phyloP scores from a whole-genome alignment of 495 filamentous ascomycete genomes.

The Chaetomium cochliodes region DNA sequence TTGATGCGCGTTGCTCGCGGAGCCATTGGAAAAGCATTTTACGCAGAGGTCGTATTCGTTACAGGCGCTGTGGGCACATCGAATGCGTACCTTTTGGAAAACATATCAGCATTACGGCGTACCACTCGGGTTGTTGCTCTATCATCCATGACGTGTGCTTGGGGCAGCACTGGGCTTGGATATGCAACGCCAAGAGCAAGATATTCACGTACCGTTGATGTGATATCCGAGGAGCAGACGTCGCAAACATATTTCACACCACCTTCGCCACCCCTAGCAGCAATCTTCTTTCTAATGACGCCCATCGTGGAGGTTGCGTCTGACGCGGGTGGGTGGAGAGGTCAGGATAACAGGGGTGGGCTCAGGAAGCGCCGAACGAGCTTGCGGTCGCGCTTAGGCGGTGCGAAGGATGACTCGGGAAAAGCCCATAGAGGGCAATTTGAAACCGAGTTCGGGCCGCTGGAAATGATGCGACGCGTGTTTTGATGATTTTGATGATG shows the following conservation, averaged over 20 bases:
- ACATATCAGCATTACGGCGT: slow-evolving; percentile 20
- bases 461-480: slow-evolving; percentile 21
- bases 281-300: slow-evolving; percentile 94
- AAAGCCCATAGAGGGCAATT: slow-evolving; percentile 14
- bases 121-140: slow-evolving; percentile 22
- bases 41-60: slow-evolving; percentile 97
- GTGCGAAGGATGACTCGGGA: slow-evolving; percentile 21
- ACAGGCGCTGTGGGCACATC: slow-evolving; percentile 79
- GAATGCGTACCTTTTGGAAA: slow-evolving; percentile 75
- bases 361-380: not conserved
- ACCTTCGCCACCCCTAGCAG: slow-evolving; percentile 81
- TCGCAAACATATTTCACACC: slow-evolving; percentile 96
- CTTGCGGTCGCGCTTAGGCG: slow-evolving; percentile 14
- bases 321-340: slow-evolving; percentile 19
- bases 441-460: slow-evolving; percentile 6
- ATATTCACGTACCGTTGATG: slow-evolving; percentile 71
- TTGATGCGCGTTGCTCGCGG: slow-evolving; percentile 74
- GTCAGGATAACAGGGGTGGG: slow-evolving; percentile 21
- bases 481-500: slow-evolving; percentile 28
- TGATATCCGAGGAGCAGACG: slow-evolving; percentile 92
- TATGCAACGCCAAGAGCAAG: not conserved
- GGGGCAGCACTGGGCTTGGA: not conserved
- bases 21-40: slow-evolving; percentile 82
- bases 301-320: slow-evolving; percentile 60
- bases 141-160: slow-evolving; percentile 6